A percentile compares a stretch with the other conserved stretches of the same genome.
These are phyloP conservation scores for Guadua angustifolia DNA, from an alignment of 176 grass and related monocot genomes.

Conservation along the genomic window DNA sequence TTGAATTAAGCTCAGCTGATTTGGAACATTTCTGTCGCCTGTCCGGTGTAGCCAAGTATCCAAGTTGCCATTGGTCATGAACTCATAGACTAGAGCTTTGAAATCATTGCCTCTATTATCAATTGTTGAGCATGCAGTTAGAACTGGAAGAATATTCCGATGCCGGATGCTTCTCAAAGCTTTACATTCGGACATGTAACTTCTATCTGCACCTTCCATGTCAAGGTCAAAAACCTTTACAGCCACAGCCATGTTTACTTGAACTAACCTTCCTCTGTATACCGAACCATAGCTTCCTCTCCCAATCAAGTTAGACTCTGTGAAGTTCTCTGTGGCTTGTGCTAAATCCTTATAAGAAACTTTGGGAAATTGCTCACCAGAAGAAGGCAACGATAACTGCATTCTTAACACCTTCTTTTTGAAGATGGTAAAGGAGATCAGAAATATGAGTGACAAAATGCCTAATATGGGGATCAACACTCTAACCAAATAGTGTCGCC, in stretches of 20 bases:
- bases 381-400: not conserved
- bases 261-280: constrained; percentile 38
- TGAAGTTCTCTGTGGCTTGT: constrained; percentile 50
- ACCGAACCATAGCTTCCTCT: constrained; percentile 53
- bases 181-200: constrained; percentile 50
- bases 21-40: constrained; percentile 12
- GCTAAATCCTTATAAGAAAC: constrained; percentile 52
- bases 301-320: constrained; percentile 37
- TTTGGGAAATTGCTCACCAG: not conserved
- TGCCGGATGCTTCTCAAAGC: constrained; percentile 51
- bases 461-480: constrained; percentile 21
- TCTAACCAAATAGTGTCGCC: constrained; percentile 24
- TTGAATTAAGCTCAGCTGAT: constrained; percentile 39
- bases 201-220: constrained; percentile 19
- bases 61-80: constrained; percentile 55
- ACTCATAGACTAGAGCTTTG: constrained; percentile 56
- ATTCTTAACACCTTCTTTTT: not conserved
- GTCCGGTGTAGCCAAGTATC: constrained; percentile 49
- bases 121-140: constrained; percentile 49
- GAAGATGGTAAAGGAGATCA: constrained; percentile 22
- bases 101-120: constrained; percentile 45
- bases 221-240: constrained; percentile 51
- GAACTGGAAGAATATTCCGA: constrained; percentile 46
- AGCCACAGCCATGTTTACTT: constrained; percentile 25
- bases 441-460: not conserved